Evolutionary conservation across 2,329 filamentous ascomycete genomes (phyloP), one percentile per base, ranked within the genome.

Genomic region (Fusarium odoratissimum): DNA sequence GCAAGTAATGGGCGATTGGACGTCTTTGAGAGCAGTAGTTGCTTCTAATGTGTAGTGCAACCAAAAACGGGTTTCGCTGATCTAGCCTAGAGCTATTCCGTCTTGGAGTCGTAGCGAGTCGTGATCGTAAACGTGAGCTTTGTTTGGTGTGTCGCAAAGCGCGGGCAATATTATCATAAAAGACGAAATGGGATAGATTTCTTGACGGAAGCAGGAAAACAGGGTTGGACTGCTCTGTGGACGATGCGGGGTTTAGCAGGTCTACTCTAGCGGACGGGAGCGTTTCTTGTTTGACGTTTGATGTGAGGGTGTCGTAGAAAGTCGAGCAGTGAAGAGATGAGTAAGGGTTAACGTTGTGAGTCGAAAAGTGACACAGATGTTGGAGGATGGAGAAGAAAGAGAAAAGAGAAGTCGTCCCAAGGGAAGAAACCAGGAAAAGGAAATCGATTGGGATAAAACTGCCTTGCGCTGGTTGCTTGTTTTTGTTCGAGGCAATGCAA

Each of bases 201-300:
- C 41, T 65, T 48, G 65, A 72, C 21, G 38, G 45, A 44, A 31
- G 23, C 60, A 61, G 67, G 44, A 63, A 57, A 67, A 74, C 63
- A 73, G 65, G 61, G 58, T 41, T 60, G 68, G 54, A 38, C 63
- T 69, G 63, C 33, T 52, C 52, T 69, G 52, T 48, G 58, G 58
- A 65, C 52, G 71, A 68, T 76, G 74, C 74, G 74, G 74, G 74
- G 73, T 76, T 76, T 76, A 76, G 73, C 64, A 74, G 56, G 51
- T 68, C 59, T 72, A 65, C 67, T 73, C 62, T 73, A 73, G 71
- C 55, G 63, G 63, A 67, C 33, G 45, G 52, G 70, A 71, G 60
- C 65, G 61, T 51, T 51, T 67, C 49, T 72, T 52, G 67, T 60
- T 41, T 65, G 60, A 67, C 51, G 49, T 63, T 66, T 56, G 52